Evolutionary conservation across 768 basidiomycete genomes (phyloP).

Genomic region (Mycena galopus): DNA sequence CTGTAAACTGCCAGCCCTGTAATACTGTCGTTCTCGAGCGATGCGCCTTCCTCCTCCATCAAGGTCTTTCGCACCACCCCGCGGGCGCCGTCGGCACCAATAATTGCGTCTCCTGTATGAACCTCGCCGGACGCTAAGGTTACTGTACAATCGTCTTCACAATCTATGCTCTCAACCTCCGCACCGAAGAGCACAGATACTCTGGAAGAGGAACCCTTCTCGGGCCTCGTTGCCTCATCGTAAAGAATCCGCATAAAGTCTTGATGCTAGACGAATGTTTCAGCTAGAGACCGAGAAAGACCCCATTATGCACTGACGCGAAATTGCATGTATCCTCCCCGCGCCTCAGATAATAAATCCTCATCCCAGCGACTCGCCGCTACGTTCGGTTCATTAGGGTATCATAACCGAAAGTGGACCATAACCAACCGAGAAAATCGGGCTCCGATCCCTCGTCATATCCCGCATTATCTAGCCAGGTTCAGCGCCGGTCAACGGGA

Average conservation of each 20-base stretch:
- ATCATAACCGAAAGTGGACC: neutral
- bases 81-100: neutral
- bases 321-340: neutral
- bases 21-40: neutral
- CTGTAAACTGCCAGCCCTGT: neutral
- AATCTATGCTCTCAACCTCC: neutral
- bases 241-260: neutral
- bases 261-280: neutral
- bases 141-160: neutral
- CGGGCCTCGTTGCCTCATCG: neutral
- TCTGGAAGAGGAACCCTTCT: neutral
- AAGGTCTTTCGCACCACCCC: neutral
- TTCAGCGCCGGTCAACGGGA: too few species aligned
- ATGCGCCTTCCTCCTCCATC: neutral
- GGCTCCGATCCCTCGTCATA: neutral
- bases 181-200: neutral
- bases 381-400: neutral
- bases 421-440: neutral
- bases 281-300: neutral
- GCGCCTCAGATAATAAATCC: neutral
- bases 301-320: neutral
- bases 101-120: neutral
- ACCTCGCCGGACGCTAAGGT: neutral
- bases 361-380: neutral
- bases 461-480: neutral